phyloP scores from a whole-genome alignment of 2,329 filamentous ascomycete species.

The Pezicula neosporulosa region DNA sequence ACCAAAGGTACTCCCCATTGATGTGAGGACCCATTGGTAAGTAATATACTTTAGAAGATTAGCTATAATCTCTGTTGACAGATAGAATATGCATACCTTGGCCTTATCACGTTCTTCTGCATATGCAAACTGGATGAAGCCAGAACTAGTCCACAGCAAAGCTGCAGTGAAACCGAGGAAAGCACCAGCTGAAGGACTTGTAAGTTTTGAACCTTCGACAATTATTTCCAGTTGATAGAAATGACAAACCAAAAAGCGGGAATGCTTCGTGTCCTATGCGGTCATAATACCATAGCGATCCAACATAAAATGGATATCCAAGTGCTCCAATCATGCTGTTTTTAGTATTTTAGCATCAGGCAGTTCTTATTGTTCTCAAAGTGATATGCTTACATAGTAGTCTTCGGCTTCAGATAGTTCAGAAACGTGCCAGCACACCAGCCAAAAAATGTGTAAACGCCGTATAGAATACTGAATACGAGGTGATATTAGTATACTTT shows the following conservation, averaged over 20 bases:
- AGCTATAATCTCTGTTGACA: background rate
- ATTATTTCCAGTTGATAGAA: too few relatives aligned
- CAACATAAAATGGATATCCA: conserved; percentile 2
- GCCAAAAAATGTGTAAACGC: conserved; percentile 7
- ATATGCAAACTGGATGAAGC: conserved; percentile 12
- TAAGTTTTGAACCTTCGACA: too few relatives aligned
- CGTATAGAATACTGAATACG: conserved; percentile 8
- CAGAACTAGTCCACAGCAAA: conserved; percentile 3
- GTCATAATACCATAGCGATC: conserved; percentile 8
- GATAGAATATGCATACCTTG: background rate
- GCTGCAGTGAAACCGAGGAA: conserved; percentile 8
- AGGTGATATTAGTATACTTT: too few relatives aligned
- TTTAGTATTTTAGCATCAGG: too few relatives aligned
- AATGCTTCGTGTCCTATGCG: conserved; percentile 10
- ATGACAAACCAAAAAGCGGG: conserved; percentile 6
- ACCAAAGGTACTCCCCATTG: conserved; percentile 2
- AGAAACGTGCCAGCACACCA: conserved; percentile 9
- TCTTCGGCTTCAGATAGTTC: conserved; percentile 5
- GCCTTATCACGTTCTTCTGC: conserved; percentile 14
- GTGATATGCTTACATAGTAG: background rate
- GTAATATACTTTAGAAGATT: background rate
- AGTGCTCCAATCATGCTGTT: background rate
- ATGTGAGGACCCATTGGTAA: background rate
- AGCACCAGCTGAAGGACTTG: too few relatives aligned
- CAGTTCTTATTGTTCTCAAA: too few relatives aligned